Base-by-base conservation (phyloP, 352 stramenopile species). In the Phytophthora pseudosyringae region DNA sequence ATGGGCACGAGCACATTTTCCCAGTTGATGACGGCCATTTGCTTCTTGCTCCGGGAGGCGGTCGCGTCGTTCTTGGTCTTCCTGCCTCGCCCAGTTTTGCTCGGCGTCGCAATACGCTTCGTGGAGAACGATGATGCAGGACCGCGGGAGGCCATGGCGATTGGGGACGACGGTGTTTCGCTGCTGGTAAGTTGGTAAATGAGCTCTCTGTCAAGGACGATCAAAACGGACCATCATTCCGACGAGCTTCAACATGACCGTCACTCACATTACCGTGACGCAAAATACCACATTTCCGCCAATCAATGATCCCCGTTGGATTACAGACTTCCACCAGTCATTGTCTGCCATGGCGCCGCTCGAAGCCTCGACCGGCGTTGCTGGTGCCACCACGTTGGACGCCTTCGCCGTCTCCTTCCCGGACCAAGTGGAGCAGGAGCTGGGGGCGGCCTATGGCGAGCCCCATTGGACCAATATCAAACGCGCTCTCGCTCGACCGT, bases 381-480 rank as follows among this genome's bases (percentile, higher is more conserved):
- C 98, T 98, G 95, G 97, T 99, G 32, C 81, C 33, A 64, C 45
- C 15, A 64, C 64, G 18, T 44, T 93, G 29, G 65, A 88, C 45
- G 81, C 79, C 35, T 96, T 94, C 61, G 67, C 56, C 31, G 84
- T 95, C 56, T 55, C 76, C 47, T 96, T 96, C 64, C 80, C 83
- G 11, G 59, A 68, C 2, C 63, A 86, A 43, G 86, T 96, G 28
- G 85, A 93, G 49, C 56, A 66, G 3, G 83, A 86, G 13, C 86
- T 96, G 43, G 32, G 63, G 6, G 56, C 48, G 13, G 81, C 82
- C 2, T 93, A 95, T 56, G 85, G 85, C 21, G 69, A 76, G 2
- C 59, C 73, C 8, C 77, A 89, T 61, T 96, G 87, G 83, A 54
- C 56, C 5, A 69, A 78, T 40, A 94, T 96, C 72, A 94, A 94